These are phyloP conservation scores for Xylaria multiplex DNA, from an alignment of 2,329 filamentous ascomycete species.

Conservation along the genomic window DNA sequence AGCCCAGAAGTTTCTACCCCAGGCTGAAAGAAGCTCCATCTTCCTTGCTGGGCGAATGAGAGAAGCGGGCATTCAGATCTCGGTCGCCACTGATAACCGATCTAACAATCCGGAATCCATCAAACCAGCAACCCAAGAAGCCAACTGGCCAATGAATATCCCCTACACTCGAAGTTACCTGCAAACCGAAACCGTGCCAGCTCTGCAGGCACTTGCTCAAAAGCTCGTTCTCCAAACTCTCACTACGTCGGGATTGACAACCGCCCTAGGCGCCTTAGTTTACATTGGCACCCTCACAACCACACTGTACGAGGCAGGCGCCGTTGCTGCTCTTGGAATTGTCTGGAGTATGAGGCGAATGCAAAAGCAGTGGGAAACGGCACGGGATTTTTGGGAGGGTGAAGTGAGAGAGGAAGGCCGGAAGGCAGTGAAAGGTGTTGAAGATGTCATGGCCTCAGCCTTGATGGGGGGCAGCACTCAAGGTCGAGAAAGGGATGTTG, in stretches of 20 bases:
- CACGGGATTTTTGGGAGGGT: conserved; percentile 70
- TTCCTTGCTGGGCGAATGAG: conserved; percentile 82
- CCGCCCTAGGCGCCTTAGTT: conserved; percentile 63
- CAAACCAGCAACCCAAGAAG: conserved; percentile 18
- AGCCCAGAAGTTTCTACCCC: conserved; percentile 77
- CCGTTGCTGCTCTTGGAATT: conserved; percentile 69
- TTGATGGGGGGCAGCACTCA: conserved; percentile 50
- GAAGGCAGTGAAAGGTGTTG: conserved; percentile 67
- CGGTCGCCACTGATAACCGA: conserved; percentile 35
- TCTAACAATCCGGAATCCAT: not conserved
- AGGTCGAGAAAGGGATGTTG: conserved; percentile 39
- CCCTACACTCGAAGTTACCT: conserved; percentile 74
- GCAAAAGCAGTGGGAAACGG: conserved; percentile 71
- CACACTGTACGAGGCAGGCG: conserved; percentile 68
- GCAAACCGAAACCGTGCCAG: conserved; percentile 72
- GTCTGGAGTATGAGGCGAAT: conserved; percentile 68
- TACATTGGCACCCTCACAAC: conserved; percentile 66
- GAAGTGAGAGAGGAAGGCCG: conserved; percentile 74
- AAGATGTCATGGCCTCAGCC: conserved; percentile 61
- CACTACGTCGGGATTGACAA: conserved; percentile 73
- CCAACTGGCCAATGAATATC: conserved; percentile 80
- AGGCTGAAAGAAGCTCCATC: conserved; percentile 82
- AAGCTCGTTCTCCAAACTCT: conserved; percentile 79
- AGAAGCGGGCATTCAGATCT: conserved; percentile 52
- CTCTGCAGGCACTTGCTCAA: conserved; percentile 77